A percentile compares a stretch with the other conserved stretches of the same genome.
phyloP scores from a whole-genome alignment of 1,284 basidiomycete species.

The Boletus sp. region DNA sequence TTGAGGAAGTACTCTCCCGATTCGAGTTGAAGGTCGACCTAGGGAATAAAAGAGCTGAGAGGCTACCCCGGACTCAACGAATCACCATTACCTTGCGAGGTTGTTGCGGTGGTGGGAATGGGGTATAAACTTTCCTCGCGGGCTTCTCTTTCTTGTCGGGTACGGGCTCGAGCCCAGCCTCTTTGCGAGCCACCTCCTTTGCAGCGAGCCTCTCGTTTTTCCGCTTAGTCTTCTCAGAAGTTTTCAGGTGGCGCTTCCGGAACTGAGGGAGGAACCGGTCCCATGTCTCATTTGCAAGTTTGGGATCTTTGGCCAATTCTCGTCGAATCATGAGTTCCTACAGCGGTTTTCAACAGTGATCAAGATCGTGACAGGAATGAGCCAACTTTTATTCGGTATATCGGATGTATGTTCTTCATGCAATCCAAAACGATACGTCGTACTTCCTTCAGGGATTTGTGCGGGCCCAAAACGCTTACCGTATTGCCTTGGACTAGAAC shows the following conservation, averaged over 20 bases:
- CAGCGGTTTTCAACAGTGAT: constrained; percentile 1
- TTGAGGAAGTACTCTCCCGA: constrained; percentile 98
- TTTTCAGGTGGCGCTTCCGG: constrained; percentile 88
- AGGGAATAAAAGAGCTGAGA: constrained; percentile 14
- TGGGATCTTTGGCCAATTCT: constrained; percentile 97
- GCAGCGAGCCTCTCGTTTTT: constrained; percentile 67
- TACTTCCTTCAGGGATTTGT: constrained; percentile 94
- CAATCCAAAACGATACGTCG: constrained; percentile 94
- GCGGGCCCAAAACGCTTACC: constrained; percentile 95
- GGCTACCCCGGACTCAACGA: not conserved
- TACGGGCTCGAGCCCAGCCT: constrained; percentile 52
- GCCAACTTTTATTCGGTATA: constrained; percentile 94
- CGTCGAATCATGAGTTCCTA: constrained; percentile 98
- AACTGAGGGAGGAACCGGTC: constrained; percentile 97
- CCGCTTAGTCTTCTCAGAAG: constrained; percentile 85
- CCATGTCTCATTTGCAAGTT: constrained; percentile 92
- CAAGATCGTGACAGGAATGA: not conserved
- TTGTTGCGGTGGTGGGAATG: constrained; percentile 93
- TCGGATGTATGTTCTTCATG: constrained; percentile 99
- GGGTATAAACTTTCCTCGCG: constrained; percentile 96
- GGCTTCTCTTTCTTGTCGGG: constrained; percentile 43
- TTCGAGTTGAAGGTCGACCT: constrained; percentile 92
- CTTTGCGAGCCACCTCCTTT: constrained; percentile 57
- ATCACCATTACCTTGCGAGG: constrained; percentile 72
- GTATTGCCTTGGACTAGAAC: constrained; percentile 98